Percentiles rank a stretch among this genome's conserved stretches.
phyloP scores from a whole-genome alignment of 177 flowering plant genomes.

The Vitis hybrid region DNA sequence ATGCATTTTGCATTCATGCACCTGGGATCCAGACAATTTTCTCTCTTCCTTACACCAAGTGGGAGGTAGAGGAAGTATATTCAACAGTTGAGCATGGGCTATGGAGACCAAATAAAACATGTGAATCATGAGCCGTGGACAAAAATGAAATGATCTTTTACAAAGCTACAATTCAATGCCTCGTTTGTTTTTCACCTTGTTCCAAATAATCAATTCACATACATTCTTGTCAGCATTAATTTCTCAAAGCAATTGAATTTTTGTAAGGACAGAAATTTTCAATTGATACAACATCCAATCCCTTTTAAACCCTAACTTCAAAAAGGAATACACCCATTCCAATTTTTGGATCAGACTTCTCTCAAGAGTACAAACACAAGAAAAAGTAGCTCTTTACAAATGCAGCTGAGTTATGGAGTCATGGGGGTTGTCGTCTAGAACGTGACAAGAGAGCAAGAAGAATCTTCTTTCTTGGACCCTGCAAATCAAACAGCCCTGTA shows the following conservation, averaged over 20 bases:
- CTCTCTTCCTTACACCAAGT: too few relatives aligned
- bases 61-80: too few relatives aligned
- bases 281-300: background rate
- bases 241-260: background rate
- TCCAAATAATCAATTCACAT: background rate
- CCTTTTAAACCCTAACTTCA: background rate
- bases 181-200: background rate
- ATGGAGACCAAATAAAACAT: too few relatives aligned
- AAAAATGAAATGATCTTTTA: too few relatives aligned
- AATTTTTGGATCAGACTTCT: background rate
- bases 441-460: constrained; percentile 32
- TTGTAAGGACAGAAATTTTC: background rate
- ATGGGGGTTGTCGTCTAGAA: constrained; percentile 17
- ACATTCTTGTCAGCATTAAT: background rate
- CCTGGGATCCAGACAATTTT: too few relatives aligned
- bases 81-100: too few relatives aligned
- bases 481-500: constrained; percentile 16
- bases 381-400: constrained; percentile 1
- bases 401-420: background rate
- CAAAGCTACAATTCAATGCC: too few relatives aligned
- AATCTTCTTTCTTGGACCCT: constrained; percentile 63
- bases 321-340: background rate
- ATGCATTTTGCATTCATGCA: too few relatives aligned
- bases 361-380: background rate
- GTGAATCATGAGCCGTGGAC: too few relatives aligned